Conservation (phyloP, 1,139 yeast species). For the Suhomyces ambrosiae region DNA sequence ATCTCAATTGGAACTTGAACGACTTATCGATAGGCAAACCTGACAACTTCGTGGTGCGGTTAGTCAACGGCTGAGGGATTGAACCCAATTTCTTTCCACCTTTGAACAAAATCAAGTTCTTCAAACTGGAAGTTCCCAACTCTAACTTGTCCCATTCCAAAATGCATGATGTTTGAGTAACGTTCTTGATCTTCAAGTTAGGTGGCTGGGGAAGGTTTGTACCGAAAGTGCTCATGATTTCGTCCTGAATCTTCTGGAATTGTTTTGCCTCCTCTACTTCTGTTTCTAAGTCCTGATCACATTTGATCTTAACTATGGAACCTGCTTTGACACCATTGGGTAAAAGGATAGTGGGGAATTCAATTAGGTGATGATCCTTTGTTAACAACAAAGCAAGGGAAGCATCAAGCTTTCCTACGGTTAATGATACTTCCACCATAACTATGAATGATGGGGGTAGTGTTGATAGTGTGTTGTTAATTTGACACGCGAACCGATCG, state of each 20-base stretch:
- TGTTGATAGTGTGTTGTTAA: slow-evolving; percentile 4
- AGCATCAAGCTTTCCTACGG: slow-evolving; percentile 96
- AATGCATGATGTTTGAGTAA: slow-evolving; percentile 93
- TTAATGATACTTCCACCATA: slow-evolving; percentile 86
- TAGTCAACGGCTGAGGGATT: slow-evolving; percentile 80
- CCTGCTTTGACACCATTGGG: slow-evolving; percentile 95
- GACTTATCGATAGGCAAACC: slow-evolving; percentile 87
- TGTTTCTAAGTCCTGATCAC: slow-evolving; percentile 75
- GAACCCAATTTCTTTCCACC: slow-evolving; percentile 80
- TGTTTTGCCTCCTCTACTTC: slow-evolving; percentile 61
- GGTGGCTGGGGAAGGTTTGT: slow-evolving; percentile 74
- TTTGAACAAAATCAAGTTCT: slow-evolving; percentile 75
- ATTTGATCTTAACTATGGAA: slow-evolving; percentile 83
- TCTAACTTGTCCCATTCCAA: slow-evolving; percentile 90
- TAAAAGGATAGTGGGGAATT: slow-evolving; percentile 88
- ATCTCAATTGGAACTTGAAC: slow-evolving; percentile 75
- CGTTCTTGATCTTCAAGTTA: slow-evolving; percentile 66
- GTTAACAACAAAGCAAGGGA: slow-evolving; percentile 89
- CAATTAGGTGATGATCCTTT: slow-evolving; percentile 90
- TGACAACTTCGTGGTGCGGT: slow-evolving; percentile 82
- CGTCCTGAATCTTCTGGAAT: slow-evolving; percentile 70
- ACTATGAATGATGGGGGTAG: not conserved
- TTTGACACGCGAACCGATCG: slow-evolving; percentile 9
- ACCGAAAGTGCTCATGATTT: slow-evolving; percentile 74
- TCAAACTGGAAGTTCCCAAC: slow-evolving; percentile 80